These are phyloP conservation scores for Nemania sp. DNA, from an alignment of 2,329 filamentous ascomycete genomes.

Conservation along the genomic window DNA sequence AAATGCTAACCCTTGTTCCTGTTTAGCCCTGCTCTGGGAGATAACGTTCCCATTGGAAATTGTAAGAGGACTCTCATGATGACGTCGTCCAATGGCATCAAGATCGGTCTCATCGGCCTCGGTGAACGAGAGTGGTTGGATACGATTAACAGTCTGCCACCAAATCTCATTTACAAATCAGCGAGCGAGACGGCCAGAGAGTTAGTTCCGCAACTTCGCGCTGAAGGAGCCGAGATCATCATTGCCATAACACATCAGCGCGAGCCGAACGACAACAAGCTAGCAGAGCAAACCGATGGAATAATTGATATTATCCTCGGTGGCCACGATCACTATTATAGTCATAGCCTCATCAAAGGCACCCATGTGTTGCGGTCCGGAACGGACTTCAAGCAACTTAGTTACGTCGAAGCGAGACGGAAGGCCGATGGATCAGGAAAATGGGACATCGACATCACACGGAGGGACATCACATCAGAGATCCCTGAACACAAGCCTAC, in stretches of 20 bases:
- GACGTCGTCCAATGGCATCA: slow-evolving; percentile 84
- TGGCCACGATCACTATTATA: slow-evolving; percentile 91
- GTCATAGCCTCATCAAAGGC: slow-evolving; percentile 79
- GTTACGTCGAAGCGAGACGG: slow-evolving; percentile 83
- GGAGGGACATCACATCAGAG: slow-evolving; percentile 77
- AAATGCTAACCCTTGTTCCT: slow-evolving; percentile 17
- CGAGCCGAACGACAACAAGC: slow-evolving; percentile 89
- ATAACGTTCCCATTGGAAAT: slow-evolving; percentile 79
- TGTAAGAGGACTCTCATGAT: slow-evolving; percentile 81
- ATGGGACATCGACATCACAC: slow-evolving; percentile 84
- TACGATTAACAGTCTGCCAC: slow-evolving; percentile 87
- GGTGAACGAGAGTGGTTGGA: slow-evolving; percentile 90
- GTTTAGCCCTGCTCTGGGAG: slow-evolving; percentile 74
- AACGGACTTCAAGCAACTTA: slow-evolving; percentile 91
- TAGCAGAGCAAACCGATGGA: slow-evolving; percentile 79
- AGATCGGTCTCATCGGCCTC: slow-evolving; percentile 85
- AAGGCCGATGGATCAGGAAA: slow-evolving; percentile 56
- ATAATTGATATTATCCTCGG: slow-evolving; percentile 87
- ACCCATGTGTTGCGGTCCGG: slow-evolving; percentile 89
- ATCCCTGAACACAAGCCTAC: slow-evolving; percentile 74
- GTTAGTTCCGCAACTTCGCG: slow-evolving; percentile 77
- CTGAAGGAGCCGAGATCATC: slow-evolving; percentile 83
- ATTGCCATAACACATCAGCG: slow-evolving; percentile 87
- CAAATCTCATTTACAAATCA: slow-evolving; percentile 83
- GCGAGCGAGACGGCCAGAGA: slow-evolving; percentile 80